Evolutionary conservation across 345 rosid species (phyloP).

Genomic region (Gossypium ekmanianum): DNA sequence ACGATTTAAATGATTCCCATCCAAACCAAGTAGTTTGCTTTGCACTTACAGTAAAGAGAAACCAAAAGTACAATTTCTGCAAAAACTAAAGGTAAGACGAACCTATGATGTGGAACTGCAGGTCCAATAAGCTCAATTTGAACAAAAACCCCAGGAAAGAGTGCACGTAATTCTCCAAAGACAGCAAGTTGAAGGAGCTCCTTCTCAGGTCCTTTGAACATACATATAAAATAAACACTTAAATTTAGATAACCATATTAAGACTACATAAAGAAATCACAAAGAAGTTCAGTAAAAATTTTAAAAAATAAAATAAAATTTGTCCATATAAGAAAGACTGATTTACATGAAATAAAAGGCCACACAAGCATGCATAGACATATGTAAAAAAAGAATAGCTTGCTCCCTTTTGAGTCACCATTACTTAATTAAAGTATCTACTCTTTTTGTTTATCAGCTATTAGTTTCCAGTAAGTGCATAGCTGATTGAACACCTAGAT

Average conservation of each 20-base stretch:
- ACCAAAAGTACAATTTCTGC: background rate
- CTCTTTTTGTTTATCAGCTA: background rate
- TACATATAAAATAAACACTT: conserved; percentile 18
- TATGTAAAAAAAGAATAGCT: background rate
- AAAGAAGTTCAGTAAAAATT: background rate
- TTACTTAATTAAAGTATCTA: background rate
- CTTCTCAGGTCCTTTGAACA: conserved; percentile 77
- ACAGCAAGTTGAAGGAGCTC: conserved; percentile 83
- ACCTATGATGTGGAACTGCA: conserved; percentile 68
- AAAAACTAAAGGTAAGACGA: conserved; percentile 17
- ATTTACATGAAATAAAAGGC: background rate
- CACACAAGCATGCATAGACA: background rate
- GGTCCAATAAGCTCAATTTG: conserved; percentile 76
- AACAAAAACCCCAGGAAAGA: conserved; percentile 64
- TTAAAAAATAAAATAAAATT: background rate
- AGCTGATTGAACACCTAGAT: background rate
- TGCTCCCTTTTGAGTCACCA: background rate
- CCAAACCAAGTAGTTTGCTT: background rate
- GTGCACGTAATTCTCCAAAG: conserved; percentile 73
- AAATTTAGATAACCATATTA: background rate
- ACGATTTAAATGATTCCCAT: background rate
- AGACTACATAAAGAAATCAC: background rate
- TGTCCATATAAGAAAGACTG: background rate
- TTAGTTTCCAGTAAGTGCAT: background rate
- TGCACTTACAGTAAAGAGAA: background rate